These are phyloP conservation scores for Wallacemonas sp. DNA, from an alignment of 208 protist genomes.

Conservation along the genomic window DNA sequence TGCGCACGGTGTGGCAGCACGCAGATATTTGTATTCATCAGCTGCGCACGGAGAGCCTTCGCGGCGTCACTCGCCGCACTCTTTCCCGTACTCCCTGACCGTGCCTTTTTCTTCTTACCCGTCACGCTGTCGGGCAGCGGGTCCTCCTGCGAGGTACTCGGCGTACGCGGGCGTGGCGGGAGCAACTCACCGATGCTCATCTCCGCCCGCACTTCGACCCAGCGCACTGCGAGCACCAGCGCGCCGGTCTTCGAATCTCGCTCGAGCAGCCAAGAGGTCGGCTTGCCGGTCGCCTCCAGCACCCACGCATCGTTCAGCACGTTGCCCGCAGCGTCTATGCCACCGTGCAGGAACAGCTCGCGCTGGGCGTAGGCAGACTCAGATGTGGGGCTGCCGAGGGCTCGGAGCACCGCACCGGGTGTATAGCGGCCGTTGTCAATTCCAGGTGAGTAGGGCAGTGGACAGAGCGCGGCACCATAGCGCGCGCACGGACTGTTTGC, in stretches of 20 bases:
- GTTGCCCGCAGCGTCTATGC: constrained; percentile 45
- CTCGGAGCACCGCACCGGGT: not conserved
- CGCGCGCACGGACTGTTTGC: constrained; percentile 34
- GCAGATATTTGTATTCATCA: constrained; percentile 2
- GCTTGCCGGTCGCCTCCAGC: constrained; percentile 31
- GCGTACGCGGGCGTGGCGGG: not conserved
- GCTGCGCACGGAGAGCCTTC: constrained; percentile 1
- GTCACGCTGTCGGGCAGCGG: not conserved
- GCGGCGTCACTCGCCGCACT: not conserved
- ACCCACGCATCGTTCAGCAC: constrained; percentile 75
- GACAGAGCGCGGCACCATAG: constrained; percentile 52
- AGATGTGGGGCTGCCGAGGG: constrained; percentile 14
- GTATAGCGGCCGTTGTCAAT: not conserved
- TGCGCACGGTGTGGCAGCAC: constrained; percentile 27
- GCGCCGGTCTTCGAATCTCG: constrained; percentile 19
- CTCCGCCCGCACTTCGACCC: constrained; percentile 15
- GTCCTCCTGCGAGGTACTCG: not conserved
- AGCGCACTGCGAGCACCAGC: constrained; percentile 15
- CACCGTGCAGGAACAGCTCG: constrained; percentile 75
- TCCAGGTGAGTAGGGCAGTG: constrained; percentile 25
- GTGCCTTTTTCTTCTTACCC: not conserved
- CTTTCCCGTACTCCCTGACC: not conserved
- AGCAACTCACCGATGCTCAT: not conserved
- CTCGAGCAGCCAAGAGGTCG: constrained; percentile 11
- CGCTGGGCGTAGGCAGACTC: constrained; percentile 21